A percentile compares a stretch with the other conserved stretches of the same genome.
Evolutionary conservation across 371 early-diverging fungal genomes (phyloP).

Genomic region (Syncephalastrum contaminatum): DNA sequence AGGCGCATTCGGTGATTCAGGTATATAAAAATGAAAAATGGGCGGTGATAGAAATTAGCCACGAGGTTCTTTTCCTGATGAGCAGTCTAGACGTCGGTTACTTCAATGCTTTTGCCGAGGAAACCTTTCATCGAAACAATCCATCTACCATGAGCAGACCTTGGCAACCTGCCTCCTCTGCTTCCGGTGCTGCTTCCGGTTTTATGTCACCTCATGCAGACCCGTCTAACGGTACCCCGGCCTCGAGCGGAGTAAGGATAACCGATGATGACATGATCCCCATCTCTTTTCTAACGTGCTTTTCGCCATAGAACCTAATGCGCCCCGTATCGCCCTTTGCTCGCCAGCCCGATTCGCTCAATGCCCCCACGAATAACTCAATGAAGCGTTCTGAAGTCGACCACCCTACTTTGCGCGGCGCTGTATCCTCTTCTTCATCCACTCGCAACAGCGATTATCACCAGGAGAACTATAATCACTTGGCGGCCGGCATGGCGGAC

Average conservation of each 20-base stretch:
- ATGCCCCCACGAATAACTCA: neutral
- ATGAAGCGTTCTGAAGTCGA: too few relatives aligned
- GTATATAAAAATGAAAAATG: slow-evolving; percentile 2
- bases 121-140: neutral
- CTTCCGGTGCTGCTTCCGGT: neutral
- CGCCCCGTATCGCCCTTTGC: neutral
- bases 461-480: too few relatives aligned
- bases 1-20: too few relatives aligned
- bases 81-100: neutral
- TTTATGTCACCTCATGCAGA: slow-evolving; percentile 1
- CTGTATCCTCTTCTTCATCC: too few relatives aligned
- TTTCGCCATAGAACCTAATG: neutral
- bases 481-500: too few relatives aligned
- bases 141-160: neutral
- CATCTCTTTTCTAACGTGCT: too few relatives aligned
- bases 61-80: too few relatives aligned
- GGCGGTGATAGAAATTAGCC: too few relatives aligned
- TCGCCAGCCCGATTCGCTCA: neutral
- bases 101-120: slow-evolving; percentile 1
- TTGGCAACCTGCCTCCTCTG: slow-evolving; percentile 2
- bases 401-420: too few relatives aligned
- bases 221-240: neutral
- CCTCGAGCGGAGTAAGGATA: slow-evolving; percentile 1
- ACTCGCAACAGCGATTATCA: too few relatives aligned
- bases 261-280: neutral